A percentile compares a stretch with the other conserved stretches of the same genome.
Evolutionary conservation across 495 filamentous ascomycete species (phyloP).

Genomic region (Penicillium paradoxum): DNA sequence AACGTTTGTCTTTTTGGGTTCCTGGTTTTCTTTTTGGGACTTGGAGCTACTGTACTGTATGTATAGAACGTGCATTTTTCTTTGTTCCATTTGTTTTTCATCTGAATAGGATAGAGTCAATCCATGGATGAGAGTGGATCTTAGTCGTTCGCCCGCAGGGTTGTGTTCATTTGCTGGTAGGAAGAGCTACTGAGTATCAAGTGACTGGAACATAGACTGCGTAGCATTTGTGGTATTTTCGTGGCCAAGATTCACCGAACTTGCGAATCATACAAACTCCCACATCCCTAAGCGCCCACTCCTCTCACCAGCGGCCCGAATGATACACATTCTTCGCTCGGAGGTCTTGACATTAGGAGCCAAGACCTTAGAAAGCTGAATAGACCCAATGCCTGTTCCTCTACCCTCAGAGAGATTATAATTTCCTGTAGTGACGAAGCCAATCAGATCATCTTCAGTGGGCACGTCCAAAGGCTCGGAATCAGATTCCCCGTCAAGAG

Average conservation of each 20-base stretch:
- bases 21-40: constrained; percentile 5
- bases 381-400: constrained; percentile 68
- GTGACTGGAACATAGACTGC: not conserved
- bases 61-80: constrained; percentile 26
- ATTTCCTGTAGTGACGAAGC: constrained; percentile 85
- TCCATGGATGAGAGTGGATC: constrained; percentile 10
- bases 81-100: constrained; percentile 17
- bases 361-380: constrained; percentile 57
- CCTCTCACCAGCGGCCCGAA: constrained; percentile 70
- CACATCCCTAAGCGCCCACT: constrained; percentile 76
- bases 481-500: constrained; percentile 28
- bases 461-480: constrained; percentile 63
- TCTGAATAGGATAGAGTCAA: constrained; percentile 16
- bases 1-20: constrained; percentile 5
- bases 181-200: not conserved
- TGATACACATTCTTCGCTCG: constrained; percentile 61
- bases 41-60: constrained; percentile 28
- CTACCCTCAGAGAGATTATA: constrained; percentile 75
- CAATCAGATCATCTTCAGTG: constrained; percentile 71
- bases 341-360: constrained; percentile 18
- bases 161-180: not conserved
- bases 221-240: not conserved
- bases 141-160: not conserved
- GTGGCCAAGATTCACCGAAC: constrained; percentile 15
- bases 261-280: constrained; percentile 56